Conservation (phyloP, 768 basidiomycete species). For the Coprinopsis marcescibilis region DNA sequence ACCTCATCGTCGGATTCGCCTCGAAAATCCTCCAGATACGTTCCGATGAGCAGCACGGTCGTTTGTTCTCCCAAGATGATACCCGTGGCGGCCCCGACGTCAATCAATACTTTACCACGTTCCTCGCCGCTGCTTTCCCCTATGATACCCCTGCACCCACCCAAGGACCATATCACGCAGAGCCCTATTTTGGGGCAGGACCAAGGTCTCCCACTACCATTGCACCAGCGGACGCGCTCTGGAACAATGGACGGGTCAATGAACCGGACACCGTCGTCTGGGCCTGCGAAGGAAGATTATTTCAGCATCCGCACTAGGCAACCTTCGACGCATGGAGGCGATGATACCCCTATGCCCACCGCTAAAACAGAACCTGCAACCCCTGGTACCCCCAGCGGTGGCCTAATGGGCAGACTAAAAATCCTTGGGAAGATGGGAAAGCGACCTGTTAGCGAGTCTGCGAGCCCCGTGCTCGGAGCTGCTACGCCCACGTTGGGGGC, state of each 20-base stretch:
- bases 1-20: slow-evolving; percentile 4
- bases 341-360: slow-evolving; percentile 13
- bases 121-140: slow-evolving; percentile 56
- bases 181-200: neutral
- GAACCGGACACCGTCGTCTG: slow-evolving; percentile 13
- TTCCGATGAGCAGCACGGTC: slow-evolving; percentile 37
- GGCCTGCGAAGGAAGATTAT: slow-evolving; percentile 41
- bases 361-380: slow-evolving; percentile 2
- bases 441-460: slow-evolving; percentile 28
- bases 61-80: slow-evolving; percentile 61
- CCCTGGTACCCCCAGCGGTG: slow-evolving; percentile 39
- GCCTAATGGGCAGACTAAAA: slow-evolving; percentile 78
- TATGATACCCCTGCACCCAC: slow-evolving; percentile 42
- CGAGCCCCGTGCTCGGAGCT: slow-evolving; percentile 21
- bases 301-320: slow-evolving; percentile 43
- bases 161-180: slow-evolving; percentile 6
- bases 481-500: slow-evolving; percentile 21
- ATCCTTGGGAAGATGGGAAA: slow-evolving; percentile 60
- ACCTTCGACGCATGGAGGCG: slow-evolving; percentile 34
- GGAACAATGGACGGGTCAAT: slow-evolving; percentile 35
- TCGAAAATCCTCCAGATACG: slow-evolving; percentile 12
- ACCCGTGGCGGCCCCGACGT: slow-evolving; percentile 52
- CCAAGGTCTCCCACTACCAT: slow-evolving; percentile 8
- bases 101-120: slow-evolving; percentile 32
- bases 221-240: slow-evolving; percentile 31